phyloP scores from a whole-genome alignment of 148 eudicot genomes.

The Cornus kousa region DNA sequence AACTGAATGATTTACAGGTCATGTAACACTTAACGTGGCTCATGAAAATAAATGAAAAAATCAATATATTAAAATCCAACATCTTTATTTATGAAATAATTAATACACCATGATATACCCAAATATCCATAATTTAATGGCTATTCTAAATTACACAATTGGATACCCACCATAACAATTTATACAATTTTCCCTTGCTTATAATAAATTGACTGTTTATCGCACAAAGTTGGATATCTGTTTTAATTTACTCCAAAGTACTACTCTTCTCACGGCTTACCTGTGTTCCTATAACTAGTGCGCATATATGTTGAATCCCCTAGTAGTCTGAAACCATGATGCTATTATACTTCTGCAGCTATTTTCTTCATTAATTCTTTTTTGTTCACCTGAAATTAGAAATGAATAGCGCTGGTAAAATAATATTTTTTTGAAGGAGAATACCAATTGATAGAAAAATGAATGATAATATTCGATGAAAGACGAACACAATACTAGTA shows the following conservation, averaged over 20 bases:
- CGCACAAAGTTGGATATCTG: too few relatives aligned
- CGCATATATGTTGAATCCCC: background rate
- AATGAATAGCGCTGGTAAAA: background rate
- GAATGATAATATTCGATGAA: background rate
- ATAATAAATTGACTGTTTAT: too few relatives aligned
- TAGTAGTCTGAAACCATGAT: background rate
- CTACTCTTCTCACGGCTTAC: background rate
- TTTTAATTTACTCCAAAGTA: background rate
- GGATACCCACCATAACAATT: too few relatives aligned
- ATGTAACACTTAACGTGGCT: too few relatives aligned
- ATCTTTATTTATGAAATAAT: too few relatives aligned
- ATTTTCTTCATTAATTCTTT: slow-evolving; percentile 61
- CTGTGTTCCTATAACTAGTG: background rate
- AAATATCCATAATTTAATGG: too few relatives aligned
- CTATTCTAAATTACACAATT: too few relatives aligned
- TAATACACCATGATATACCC: too few relatives aligned
- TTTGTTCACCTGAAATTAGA: slow-evolving; percentile 71
- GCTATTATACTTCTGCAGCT: slow-evolving; percentile 26
- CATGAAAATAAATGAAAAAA: too few relatives aligned
- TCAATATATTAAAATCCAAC: too few relatives aligned
- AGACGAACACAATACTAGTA: background rate
- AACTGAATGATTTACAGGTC: too few relatives aligned
- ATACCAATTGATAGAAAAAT: background rate
- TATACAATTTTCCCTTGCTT: too few relatives aligned
- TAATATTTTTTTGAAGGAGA: background rate